Evolutionary conservation across 176 grass and related monocot species (phyloP), one percentile per base, ranked within the genome.

Genomic region (Oryza nivara): DNA sequence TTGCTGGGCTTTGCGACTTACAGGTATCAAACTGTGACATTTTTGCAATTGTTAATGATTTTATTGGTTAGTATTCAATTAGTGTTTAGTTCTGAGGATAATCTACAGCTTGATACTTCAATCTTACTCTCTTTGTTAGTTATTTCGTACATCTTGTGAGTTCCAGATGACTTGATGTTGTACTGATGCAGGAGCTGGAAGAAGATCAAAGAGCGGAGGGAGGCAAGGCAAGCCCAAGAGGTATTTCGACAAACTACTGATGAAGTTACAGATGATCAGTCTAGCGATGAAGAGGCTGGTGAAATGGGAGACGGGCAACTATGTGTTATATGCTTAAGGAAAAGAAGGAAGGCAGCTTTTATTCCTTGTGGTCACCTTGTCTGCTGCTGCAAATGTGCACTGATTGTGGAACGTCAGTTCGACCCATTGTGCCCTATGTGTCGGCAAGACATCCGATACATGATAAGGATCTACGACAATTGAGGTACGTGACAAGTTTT

Each of bases 301-400:
- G 92, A 89, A 65, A 71, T 94, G 61, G 63, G 73, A 63, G 94
- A 94, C n/a, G 92, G 92, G 11, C 89, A 97, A 90, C 72, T 98
- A 65, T 98, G 96, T 83, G 96, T 92, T 72, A 90, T 98, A 64
- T 98, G 96, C 75, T 83, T 98, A 80, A 88, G 86, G 82, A 89
- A 70, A 65, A 90, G 81, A 61, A 95, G 88, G 73, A 92, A 65
- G 72, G 91, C 91, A 22, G 96, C 89, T 77, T 98, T 98, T 89
- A 67, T 96, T 89, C 96, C 93, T 51, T 98, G 96, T 82, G 96
- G 96, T 47, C 96, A 98, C 85, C 93, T 92, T 77, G 91, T 98
- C 70, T 98, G 96, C 83, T 98, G 96, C 60, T 87, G 83, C 67
- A 89, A 72, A 2, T 98, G 96, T 19, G 93, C 93, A 36, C 46